Base-by-base conservation (phyloP, 1,284 basidiomycete genomes). In the Gymnopus androsaceus region DNA sequence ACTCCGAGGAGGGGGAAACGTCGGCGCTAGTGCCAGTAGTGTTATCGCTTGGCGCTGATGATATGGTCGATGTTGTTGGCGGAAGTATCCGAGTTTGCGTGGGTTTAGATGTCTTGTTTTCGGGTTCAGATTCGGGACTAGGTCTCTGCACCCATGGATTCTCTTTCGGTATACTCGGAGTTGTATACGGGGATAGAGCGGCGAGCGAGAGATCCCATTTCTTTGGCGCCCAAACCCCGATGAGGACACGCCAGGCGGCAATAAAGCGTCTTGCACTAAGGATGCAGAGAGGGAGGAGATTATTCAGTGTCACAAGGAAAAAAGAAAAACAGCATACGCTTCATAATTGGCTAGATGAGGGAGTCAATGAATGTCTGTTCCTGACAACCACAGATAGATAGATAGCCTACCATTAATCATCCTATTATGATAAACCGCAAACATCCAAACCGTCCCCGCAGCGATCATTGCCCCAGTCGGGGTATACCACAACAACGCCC, bases 181-280 rank as follows among this genome's bases (percentile, higher is more conserved):
- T 82, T 7, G 81, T 88, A 69, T 92, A 94, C 55, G 84, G 84
- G n/a, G 87, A 80, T 37, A 95, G 77, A 7, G 86, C 85, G 21
- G 78, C 63, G 17, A 85, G 65, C 3, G 89, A 83, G 54, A 95
- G 76, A 62, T 96, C 94, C 81, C 85, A 91, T 38, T 75, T 76
- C 66, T 85, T 86, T 8, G 94, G 93, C 2, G 83, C 80, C 94
- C 94, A 97, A 11, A 96, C 85, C 12, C 94, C 95, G 60, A 95
- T 83, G 12, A 97, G 79, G 15, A 95, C 84, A 51, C 92, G 87
- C 94, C 94, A 97, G 11, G 93, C 86, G 4, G 94, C 90, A 28
- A 88, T 79, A 38, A 95, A 79, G 44, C 87, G 88, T 72, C 94
- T 95, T 52, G 84, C 81, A 47, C 89, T 91, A 61, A 36, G 57